Evolutionary conservation across 176 grass and related monocot genomes (phyloP).

Genomic region (Chloris gayana): DNA sequence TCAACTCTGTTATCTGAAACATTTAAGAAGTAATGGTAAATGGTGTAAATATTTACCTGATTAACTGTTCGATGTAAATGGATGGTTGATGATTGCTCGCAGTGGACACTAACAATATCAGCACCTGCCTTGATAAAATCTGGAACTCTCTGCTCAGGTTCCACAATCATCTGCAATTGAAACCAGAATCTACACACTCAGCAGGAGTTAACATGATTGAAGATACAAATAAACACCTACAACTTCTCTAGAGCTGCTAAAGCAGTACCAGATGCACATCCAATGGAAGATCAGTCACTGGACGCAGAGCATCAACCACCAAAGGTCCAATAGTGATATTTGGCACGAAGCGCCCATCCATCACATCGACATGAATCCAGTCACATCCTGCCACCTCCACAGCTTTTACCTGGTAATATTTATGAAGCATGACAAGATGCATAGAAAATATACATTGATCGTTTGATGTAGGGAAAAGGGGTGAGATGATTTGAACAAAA

Average conservation of each 20-base stretch:
- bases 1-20: conserved; percentile 22
- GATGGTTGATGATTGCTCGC: conserved; percentile 92
- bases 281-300: conserved; percentile 95
- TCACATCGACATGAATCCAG: conserved; percentile 99
- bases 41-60: conserved; percentile 47
- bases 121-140: conserved; percentile 99
- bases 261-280: conserved; percentile 96
- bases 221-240: neutral
- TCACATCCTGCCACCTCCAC: conserved; percentile 97
- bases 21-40: neutral
- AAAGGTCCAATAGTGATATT: conserved; percentile 98
- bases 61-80: conserved; percentile 93
- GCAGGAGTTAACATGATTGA: neutral
- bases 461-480: neutral
- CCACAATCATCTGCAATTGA: conserved; percentile 95
- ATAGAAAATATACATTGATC: neutral
- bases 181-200: conserved; percentile 23
- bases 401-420: conserved; percentile 80
- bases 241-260: conserved; percentile 19
- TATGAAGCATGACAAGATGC: neutral
- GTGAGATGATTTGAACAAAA: neutral
- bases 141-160: conserved; percentile 90
- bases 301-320: conserved; percentile 83
- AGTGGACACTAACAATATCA: conserved; percentile 98
- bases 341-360: conserved; percentile 97